A percentile compares a stretch with the other conserved stretches of the same genome.
Conservation (phyloP, 257 asterid genomes). For the Handroanthus guayacan region DNA sequence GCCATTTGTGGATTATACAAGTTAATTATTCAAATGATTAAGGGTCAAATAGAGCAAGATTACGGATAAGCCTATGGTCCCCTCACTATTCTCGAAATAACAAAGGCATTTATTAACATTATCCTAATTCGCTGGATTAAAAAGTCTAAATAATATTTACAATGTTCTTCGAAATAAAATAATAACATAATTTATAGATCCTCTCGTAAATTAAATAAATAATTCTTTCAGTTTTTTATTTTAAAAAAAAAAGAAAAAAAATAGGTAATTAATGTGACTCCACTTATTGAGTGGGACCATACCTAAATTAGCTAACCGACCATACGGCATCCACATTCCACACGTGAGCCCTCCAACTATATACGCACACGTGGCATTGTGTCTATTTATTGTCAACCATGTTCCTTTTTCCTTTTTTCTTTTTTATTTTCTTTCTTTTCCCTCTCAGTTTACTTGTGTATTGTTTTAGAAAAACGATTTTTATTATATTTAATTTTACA, state of each 20-base stretch:
- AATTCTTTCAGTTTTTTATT: too few relatives aligned
- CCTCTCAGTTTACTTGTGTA: too few relatives aligned
- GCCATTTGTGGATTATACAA: too few relatives aligned
- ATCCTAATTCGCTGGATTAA: neutral
- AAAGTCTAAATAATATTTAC: too few relatives aligned
- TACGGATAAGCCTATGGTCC: neutral
- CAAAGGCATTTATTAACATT: neutral
- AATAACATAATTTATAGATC: too few relatives aligned
- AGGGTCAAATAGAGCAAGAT: neutral
- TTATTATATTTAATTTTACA: too few relatives aligned
- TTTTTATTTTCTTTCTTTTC: neutral
- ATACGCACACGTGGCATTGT: constrained; percentile 36
- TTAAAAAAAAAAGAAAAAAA: neutral
- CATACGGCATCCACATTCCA: constrained; percentile 36
- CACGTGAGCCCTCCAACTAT: constrained; percentile 52
- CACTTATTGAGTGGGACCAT: constrained; percentile 36
- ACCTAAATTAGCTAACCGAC: constrained; percentile 33
- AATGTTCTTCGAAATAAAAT: too few relatives aligned
- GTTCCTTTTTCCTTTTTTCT: neutral
- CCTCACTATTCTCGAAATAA: too few relatives aligned
- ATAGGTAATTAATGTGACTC: neutral
- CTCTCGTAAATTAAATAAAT: too few relatives aligned
- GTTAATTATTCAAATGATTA: neutral
- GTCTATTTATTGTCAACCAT: neutral
- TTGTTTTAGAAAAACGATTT: too few relatives aligned